Percentiles rank a stretch among this genome's conserved stretches.
phyloP scores from a whole-genome alignment of 2,329 filamentous ascomycete species.

The Apiospora rasikravindrae region DNA sequence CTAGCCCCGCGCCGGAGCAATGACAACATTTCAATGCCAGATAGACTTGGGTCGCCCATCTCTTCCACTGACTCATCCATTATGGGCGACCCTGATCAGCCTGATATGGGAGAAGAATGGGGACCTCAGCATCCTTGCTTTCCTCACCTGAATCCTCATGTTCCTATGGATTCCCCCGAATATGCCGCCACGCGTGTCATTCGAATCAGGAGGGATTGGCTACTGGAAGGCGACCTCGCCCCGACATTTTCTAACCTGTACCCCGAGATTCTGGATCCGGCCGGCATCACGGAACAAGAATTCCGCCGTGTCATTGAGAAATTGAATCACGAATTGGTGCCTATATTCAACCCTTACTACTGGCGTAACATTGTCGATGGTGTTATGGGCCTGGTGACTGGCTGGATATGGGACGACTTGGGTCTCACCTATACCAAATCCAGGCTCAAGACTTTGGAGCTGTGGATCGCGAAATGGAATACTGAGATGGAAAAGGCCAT shows the following conservation, averaged over 20 bases:
- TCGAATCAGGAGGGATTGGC: slow-evolving; percentile 89
- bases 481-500: slow-evolving; percentile 64
- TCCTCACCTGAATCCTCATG: slow-evolving; percentile 91
- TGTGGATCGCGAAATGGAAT: slow-evolving; percentile 90
- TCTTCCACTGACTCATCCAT: slow-evolving; percentile 66
- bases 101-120: slow-evolving; percentile 80
- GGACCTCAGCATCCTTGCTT: slow-evolving; percentile 93
- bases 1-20: slow-evolving; percentile 45
- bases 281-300: slow-evolving; percentile 80
- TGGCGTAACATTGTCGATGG: slow-evolving; percentile 80
- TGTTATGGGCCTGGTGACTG: slow-evolving; percentile 79
- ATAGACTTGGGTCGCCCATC: slow-evolving; percentile 59
- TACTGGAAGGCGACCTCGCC: slow-evolving; percentile 85
- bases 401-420: slow-evolving; percentile 94
- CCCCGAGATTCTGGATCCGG: slow-evolving; percentile 90
- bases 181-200: slow-evolving; percentile 86
- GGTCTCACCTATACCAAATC: slow-evolving; percentile 79
- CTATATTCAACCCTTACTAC: slow-evolving; percentile 81
- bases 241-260: slow-evolving; percentile 96
- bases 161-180: slow-evolving; percentile 76
- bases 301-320: slow-evolving; percentile 83
- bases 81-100: slow-evolving; percentile 66
- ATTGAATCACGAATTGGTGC: slow-evolving; percentile 77
- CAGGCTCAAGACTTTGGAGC: slow-evolving; percentile 72
- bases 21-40: slow-evolving; percentile 55